Evolutionary conservation across 352 stramenopile genomes (phyloP).

Genomic region (Pilasporangium apinafurcum): DNA sequence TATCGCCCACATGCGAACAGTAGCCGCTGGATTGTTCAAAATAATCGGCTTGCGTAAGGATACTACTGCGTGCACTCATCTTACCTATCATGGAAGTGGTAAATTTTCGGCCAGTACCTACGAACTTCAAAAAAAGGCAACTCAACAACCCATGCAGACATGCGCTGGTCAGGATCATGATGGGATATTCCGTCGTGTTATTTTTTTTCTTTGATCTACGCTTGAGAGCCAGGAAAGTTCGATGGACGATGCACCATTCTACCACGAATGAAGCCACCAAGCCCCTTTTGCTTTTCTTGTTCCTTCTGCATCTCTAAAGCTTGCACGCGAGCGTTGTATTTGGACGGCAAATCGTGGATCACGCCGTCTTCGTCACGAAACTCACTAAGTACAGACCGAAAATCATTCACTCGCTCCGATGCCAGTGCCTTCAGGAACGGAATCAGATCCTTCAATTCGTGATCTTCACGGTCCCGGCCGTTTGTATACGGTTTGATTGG

Average conservation of each 20-base stretch:
- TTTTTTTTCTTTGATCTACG: slow-evolving; percentile 10
- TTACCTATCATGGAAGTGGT: too few species aligned
- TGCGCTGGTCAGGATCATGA: too few species aligned
- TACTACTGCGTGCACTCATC: too few species aligned
- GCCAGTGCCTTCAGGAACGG: slow-evolving; percentile 81
- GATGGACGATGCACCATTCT: slow-evolving; percentile 60
- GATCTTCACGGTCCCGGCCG: slow-evolving; percentile 72
- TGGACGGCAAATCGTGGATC: slow-evolving; percentile 65
- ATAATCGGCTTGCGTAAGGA: too few species aligned
- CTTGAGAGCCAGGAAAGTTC: slow-evolving; percentile 1
- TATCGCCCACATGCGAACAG: too few species aligned
- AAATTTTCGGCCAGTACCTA: too few species aligned
- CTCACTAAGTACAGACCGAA: slow-evolving; percentile 66
- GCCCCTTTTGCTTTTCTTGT: slow-evolving; percentile 75
- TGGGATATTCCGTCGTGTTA: too few species aligned
- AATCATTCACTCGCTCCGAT: slow-evolving; percentile 68
- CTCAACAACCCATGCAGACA: too few species aligned
- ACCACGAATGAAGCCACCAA: slow-evolving; percentile 77
- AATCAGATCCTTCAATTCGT: slow-evolving; percentile 75
- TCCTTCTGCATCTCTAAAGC: slow-evolving; percentile 78
- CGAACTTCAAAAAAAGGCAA: too few species aligned
- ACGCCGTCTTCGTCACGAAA: slow-evolving; percentile 82
- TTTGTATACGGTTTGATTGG: slow-evolving; percentile 73
- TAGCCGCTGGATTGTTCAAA: too few species aligned
- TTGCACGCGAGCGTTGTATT: slow-evolving; percentile 73